phyloP scores from a whole-genome alignment of 179 eudicot genomes.

The Heliamphora pulchella region DNA sequence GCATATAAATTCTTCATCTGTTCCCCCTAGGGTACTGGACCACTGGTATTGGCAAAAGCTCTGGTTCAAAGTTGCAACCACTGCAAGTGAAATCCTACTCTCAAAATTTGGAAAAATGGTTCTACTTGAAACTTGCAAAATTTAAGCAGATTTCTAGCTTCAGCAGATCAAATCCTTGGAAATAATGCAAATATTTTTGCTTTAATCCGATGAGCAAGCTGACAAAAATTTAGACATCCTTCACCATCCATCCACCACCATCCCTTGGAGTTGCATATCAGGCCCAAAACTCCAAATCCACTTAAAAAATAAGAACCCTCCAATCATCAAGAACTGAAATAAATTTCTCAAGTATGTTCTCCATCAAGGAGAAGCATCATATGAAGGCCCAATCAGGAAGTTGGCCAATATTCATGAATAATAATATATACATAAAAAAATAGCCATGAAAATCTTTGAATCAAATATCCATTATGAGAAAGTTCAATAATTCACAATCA shows the following conservation, averaged over 20 bases:
- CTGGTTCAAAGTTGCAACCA: not conserved
- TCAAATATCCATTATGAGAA: slow-evolving; percentile 8
- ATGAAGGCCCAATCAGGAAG: not conserved
- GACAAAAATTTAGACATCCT: not conserved
- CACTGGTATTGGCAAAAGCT: not conserved
- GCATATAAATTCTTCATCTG: not conserved
- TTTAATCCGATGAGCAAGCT: not conserved
- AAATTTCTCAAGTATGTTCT: not conserved
- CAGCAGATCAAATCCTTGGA: not conserved
- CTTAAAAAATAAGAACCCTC: not conserved
- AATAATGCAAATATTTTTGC: not conserved
- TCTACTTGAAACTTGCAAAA: not conserved
- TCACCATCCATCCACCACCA: slow-evolving; percentile 4
- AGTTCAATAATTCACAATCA: not conserved
- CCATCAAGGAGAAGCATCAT: too few species aligned
- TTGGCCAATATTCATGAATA: not conserved
- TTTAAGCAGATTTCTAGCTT: too few species aligned
- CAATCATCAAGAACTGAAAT: not conserved
- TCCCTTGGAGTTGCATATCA: not conserved
- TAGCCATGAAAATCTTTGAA: not conserved
- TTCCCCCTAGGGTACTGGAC: not conserved
- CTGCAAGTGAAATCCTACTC: not conserved
- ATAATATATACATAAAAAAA: not conserved
- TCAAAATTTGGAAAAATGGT: not conserved
- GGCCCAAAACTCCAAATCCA: not conserved